Conservation (phyloP, 2,329 filamentous ascomycete genomes). For the Fonsecaea monophora region DNA sequence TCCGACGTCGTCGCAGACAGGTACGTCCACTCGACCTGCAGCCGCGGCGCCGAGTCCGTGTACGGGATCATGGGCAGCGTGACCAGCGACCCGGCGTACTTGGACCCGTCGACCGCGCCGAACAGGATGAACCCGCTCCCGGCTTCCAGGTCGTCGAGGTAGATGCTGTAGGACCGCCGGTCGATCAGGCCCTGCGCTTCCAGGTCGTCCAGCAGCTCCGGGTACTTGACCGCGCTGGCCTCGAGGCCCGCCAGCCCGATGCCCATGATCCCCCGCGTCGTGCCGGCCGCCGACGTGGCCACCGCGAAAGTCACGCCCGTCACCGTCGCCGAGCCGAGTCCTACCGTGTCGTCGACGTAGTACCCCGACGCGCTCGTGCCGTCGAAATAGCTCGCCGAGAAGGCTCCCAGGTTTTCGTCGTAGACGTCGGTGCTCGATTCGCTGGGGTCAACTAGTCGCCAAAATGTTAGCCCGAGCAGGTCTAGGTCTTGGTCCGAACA, state of each 20-base stretch:
- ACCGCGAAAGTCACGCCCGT: conserved; percentile 70
- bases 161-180: conserved; percentile 51
- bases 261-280: conserved; percentile 61
- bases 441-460: conserved; percentile 45
- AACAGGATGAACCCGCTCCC: conserved; percentile 75
- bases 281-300: conserved; percentile 61
- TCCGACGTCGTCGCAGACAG: conserved; percentile 6
- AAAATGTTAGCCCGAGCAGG: neutral
- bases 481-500: too few relatives aligned
- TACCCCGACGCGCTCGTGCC: conserved; percentile 61
- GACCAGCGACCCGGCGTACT: conserved; percentile 69
- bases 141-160: conserved; percentile 59
- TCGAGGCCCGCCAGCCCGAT: conserved; percentile 51
- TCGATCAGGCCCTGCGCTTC: conserved; percentile 60
- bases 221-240: conserved; percentile 49
- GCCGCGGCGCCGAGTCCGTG: conserved; percentile 2
- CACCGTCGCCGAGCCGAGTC: conserved; percentile 53
- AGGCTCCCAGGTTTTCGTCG: neutral
- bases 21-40: conserved; percentile 7
- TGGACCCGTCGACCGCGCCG: conserved; percentile 77
- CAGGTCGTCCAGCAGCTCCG: conserved; percentile 70
- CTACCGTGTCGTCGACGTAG: conserved; percentile 47
- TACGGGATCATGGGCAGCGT: conserved; percentile 61
- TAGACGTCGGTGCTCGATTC: conserved; percentile 52
- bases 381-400: conserved; percentile 62